Percentiles rank a stretch among this genome's conserved stretches.
Evolutionary conservation across 192 early-diverging fungal species (phyloP).

Genomic region (Radiomyces spectabilis): DNA sequence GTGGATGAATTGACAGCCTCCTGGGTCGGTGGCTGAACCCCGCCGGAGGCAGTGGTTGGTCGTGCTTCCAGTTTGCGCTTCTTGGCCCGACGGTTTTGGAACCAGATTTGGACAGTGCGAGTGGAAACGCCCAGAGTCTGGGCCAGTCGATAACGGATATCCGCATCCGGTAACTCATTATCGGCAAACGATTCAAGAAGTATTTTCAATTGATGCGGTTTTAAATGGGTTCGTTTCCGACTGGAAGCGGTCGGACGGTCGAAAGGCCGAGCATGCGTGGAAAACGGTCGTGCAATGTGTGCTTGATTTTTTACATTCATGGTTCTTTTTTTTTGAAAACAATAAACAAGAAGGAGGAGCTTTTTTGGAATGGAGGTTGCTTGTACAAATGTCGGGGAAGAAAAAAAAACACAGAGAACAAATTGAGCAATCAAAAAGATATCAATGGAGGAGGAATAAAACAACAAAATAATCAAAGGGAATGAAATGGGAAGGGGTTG

Average conservation of each 20-base stretch:
- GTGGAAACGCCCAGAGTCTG: constrained; percentile 58
- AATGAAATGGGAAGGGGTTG: constrained; percentile 5
- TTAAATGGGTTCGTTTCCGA: constrained; percentile 53
- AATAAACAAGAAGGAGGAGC: not conserved
- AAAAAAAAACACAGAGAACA: not conserved
- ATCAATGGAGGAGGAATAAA: not conserved
- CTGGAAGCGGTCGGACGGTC: not conserved
- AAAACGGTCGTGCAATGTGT: no score
- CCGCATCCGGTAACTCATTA: constrained; percentile 59
- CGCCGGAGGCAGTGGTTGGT: not conserved
- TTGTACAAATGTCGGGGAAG: not conserved
- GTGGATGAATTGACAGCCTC: no score
- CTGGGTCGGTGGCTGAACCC: no score
- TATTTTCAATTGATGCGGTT: constrained; percentile 51
- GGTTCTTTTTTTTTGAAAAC: not conserved
- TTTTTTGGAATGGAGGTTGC: not conserved
- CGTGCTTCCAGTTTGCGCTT: constrained; percentile 45
- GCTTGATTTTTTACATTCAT: no score
- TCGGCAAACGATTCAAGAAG: constrained; percentile 60
- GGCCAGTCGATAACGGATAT: constrained; percentile 52
- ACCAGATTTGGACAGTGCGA: constrained; percentile 77
- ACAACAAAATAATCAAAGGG: constrained; percentile 6
- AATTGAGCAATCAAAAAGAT: constrained; percentile 1
- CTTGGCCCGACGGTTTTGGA: constrained; percentile 77
- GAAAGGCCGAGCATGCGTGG: not conserved